Evolutionary conservation across 805 yeast genomes (phyloP).

Genomic region (Diddensiella transvaalensis): DNA sequence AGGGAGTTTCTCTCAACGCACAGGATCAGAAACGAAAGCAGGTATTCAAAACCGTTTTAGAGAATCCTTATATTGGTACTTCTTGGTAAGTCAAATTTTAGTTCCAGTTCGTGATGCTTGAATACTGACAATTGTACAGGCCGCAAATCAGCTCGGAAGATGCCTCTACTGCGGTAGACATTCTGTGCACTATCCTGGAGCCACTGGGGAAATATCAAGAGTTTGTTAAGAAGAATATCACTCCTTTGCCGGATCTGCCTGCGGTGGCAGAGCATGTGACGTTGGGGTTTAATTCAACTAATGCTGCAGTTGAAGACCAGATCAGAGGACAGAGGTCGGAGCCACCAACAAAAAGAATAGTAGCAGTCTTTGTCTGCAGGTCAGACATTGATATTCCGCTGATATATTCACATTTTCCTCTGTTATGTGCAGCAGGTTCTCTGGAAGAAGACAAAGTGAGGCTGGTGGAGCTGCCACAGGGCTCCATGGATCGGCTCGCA

Average conservation of each 20-base stretch:
- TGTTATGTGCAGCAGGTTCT: conserved; percentile 19
- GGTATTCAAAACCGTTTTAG: conserved; percentile 28
- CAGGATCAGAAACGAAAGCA: conserved; percentile 15
- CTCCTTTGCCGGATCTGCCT: conserved; percentile 12
- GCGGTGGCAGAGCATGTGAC: conserved; percentile 7
- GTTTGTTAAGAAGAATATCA: neutral
- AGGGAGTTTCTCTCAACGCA: neutral
- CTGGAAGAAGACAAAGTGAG: conserved; percentile 9
- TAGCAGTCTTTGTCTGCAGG: conserved; percentile 20
- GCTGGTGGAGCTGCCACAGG: conserved; percentile 21
- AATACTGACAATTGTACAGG: conserved; percentile 8
- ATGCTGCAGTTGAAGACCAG: conserved; percentile 20
- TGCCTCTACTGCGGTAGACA: conserved; percentile 10
- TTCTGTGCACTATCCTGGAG: conserved; percentile 9
- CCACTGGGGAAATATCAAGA: conserved; percentile 12
- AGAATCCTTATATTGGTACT: conserved; percentile 25
- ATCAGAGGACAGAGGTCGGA: neutral
- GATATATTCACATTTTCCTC: conserved; percentile 20
- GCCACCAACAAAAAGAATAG: conserved; percentile 3
- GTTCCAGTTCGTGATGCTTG: neutral
- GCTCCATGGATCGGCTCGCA: conserved; percentile 15
- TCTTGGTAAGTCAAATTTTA: conserved; percentile 14
- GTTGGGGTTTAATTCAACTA: conserved; percentile 23
- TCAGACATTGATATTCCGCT: conserved; percentile 19
- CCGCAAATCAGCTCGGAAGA: conserved; percentile 13